Conservation (phyloP, 768 basidiomycete species). For the Omphalotus guepiniiformis region DNA sequence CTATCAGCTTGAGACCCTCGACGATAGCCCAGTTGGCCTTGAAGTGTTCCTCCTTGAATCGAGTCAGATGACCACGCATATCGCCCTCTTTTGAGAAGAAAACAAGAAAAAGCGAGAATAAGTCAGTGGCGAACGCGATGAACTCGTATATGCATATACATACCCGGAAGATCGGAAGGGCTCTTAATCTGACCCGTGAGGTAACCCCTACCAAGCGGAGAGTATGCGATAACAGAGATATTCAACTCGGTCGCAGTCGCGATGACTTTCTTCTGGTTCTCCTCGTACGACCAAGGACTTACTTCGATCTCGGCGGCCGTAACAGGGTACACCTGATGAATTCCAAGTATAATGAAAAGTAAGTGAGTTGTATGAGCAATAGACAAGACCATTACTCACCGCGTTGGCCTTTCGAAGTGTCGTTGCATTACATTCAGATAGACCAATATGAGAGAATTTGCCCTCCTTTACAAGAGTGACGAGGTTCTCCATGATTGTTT, state of each 20-base stretch:
- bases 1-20: slow-evolving; percentile 36
- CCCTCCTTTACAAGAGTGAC: slow-evolving; percentile 35
- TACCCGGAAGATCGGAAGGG: slow-evolving; percentile 29
- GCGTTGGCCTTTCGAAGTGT: slow-evolving; percentile 39
- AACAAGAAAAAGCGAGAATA: neutral
- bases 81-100: slow-evolving; percentile 31
- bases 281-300: slow-evolving; percentile 27
- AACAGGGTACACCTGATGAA: slow-evolving; percentile 26
- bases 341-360: slow-evolving; percentile 28
- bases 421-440: slow-evolving; percentile 28
- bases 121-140: neutral
- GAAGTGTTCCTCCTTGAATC: slow-evolving; percentile 45
- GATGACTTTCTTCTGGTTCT: slow-evolving; percentile 25
- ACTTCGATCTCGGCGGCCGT: slow-evolving; percentile 32
- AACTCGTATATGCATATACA: neutral
- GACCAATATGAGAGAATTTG: slow-evolving; percentile 31
- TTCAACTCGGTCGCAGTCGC: slow-evolving; percentile 29
- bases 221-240: slow-evolving; percentile 34
- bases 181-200: slow-evolving; percentile 40
- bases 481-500: slow-evolving; percentile 38
- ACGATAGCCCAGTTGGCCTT: slow-evolving; percentile 41
- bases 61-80: slow-evolving; percentile 30
- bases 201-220: slow-evolving; percentile 35
- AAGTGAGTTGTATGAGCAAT: slow-evolving; percentile 20
- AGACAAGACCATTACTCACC: slow-evolving; percentile 18